A percentile compares a stretch with the other conserved stretches of the same genome.
Evolutionary conservation across 176 grass and related monocot species (phyloP).

Genomic region (Bothriochloa decipiens): DNA sequence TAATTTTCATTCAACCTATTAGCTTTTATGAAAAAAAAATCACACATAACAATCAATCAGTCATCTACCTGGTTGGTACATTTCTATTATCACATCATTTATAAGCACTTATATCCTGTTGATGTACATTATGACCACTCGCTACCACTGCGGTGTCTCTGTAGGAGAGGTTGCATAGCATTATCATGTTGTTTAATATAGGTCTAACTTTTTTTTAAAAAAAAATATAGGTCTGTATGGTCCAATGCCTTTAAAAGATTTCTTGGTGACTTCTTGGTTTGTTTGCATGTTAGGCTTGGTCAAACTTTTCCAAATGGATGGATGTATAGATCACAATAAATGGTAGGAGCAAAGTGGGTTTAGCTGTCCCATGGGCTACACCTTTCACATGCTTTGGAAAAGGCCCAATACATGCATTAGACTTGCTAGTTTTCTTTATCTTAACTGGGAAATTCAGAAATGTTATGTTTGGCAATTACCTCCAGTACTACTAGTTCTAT

Average conservation of each 20-base stretch:
- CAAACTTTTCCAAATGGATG: background rate
- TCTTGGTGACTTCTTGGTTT: slow-evolving; percentile 1
- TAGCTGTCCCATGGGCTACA: slow-evolving; percentile 29
- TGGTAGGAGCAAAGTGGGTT: background rate
- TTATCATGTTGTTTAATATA: slow-evolving; percentile 7
- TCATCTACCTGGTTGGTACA: slow-evolving; percentile 24
- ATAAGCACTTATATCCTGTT: background rate
- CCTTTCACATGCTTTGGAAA: slow-evolving; percentile 25
- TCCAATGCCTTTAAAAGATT: background rate
- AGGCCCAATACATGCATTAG: slow-evolving; percentile 29
- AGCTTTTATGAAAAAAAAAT: slow-evolving; percentile 10
- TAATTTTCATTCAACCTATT: slow-evolving; percentile 17
- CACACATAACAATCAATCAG: slow-evolving; percentile 22
- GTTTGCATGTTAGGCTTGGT: slow-evolving; percentile 14
- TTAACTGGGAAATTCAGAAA: slow-evolving; percentile 26
- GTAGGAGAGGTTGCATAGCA: background rate
- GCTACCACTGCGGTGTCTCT: background rate
- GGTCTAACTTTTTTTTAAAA: background rate
- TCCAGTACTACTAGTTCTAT: slow-evolving; percentile 24
- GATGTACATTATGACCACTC: background rate
- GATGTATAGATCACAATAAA: slow-evolving; percentile 26
- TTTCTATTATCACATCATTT: background rate
- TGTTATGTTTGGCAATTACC: slow-evolving; percentile 21
- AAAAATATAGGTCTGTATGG: background rate
- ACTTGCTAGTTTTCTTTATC: slow-evolving; percentile 21